phyloP scores from a whole-genome alignment of 768 basidiomycete genomes.

The Hericium alpestre region DNA sequence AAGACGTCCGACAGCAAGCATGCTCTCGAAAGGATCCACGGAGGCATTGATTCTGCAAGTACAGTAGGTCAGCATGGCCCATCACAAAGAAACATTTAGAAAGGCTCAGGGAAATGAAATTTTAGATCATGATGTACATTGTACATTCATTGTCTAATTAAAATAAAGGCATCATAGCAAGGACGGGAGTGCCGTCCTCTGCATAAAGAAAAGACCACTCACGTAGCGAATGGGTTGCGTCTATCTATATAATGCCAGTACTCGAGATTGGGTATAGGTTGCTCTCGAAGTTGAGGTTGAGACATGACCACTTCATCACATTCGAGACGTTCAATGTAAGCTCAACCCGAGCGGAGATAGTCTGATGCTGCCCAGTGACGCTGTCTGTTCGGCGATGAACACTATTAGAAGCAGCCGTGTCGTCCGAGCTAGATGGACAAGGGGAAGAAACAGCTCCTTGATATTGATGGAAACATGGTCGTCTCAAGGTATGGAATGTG shows the following conservation, averaged over 20 bases:
- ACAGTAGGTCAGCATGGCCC: background rate
- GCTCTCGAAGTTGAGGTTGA: constrained; percentile 65
- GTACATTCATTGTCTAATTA: no score
- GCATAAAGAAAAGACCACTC: constrained; percentile 22
- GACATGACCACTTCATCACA: constrained; percentile 71
- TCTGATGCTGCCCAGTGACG: constrained; percentile 67
- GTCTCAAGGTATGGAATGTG: no score
- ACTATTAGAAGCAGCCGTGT: constrained; percentile 24
- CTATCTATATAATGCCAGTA: constrained; percentile 92
- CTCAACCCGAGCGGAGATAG: constrained; percentile 73
- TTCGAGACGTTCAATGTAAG: constrained; percentile 75
- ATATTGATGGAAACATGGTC: no score
- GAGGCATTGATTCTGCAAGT: constrained; percentile 79
- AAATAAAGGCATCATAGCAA: no score
- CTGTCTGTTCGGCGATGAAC: constrained; percentile 77
- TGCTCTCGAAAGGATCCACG: constrained; percentile 81
- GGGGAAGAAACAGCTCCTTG: constrained; percentile 3
- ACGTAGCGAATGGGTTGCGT: constrained; percentile 88
- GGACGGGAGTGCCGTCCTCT: no score
- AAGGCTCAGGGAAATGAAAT: no score
- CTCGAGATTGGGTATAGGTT: constrained; percentile 91
- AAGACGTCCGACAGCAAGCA: constrained; percentile 80
- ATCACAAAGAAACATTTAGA: no score
- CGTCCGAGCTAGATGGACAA: background rate
- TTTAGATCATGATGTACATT: background rate